These are phyloP conservation scores for Botryotinia calthae DNA, from an alignment of 2,329 filamentous ascomycete genomes.

Conservation along the genomic window DNA sequence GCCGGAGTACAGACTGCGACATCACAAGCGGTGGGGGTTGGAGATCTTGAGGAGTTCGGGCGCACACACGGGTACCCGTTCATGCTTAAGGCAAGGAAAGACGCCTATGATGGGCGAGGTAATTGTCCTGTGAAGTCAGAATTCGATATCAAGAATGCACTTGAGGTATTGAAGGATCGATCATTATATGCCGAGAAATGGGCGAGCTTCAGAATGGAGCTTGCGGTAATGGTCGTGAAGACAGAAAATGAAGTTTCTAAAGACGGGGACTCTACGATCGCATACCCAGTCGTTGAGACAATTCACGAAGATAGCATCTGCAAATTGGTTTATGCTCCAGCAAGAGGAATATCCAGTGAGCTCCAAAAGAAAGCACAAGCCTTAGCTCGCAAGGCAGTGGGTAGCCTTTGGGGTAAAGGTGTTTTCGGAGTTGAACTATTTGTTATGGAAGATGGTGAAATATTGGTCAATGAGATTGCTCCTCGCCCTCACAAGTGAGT, in stretches of 20 bases:
- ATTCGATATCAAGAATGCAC: conserved; percentile 61
- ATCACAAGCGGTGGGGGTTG: conserved; percentile 55
- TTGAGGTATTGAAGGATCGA: conserved; percentile 65
- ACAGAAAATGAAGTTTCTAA: conserved; percentile 62
- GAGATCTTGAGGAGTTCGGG: conserved; percentile 60
- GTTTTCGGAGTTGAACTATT: conserved; percentile 98
- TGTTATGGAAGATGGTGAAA: conserved; percentile 65
- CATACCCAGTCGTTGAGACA: conserved; percentile 91
- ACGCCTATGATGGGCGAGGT: conserved; percentile 87
- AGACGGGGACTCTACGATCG: conserved; percentile 52
- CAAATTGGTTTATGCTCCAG: conserved; percentile 85
- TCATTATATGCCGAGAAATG: conserved; percentile 71
- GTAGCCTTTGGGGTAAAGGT: conserved; percentile 79
- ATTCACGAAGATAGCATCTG: conserved; percentile 95
- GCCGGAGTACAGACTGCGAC: conserved; percentile 71
- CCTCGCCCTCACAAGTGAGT: conserved; percentile 32
- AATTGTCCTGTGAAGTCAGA: conserved; percentile 63
- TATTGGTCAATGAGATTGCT: conserved; percentile 60
- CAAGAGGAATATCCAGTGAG: conserved; percentile 62
- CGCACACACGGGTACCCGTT: conserved; percentile 72
- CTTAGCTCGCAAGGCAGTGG: conserved; percentile 75
- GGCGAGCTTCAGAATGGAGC: conserved; percentile 79
- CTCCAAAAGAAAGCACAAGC: conserved; percentile 67
- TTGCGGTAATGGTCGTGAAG: conserved; percentile 93
- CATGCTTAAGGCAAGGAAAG: conserved; percentile 89